Base-by-base conservation (phyloP, 768 basidiomycete genomes). In the Amanita exitialis region DNA sequence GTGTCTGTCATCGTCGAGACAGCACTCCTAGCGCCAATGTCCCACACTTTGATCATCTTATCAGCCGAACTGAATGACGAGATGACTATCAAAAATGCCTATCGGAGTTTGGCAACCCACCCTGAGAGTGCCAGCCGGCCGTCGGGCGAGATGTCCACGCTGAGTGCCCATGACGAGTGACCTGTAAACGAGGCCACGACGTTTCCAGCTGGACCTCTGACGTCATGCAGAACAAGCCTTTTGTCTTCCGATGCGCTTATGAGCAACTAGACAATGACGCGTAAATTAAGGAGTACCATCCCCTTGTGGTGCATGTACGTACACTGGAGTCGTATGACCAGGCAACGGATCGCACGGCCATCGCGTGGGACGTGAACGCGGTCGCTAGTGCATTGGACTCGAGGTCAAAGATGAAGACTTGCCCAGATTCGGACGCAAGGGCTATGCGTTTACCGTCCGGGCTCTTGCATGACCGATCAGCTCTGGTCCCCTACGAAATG, bases 231-330 rank as follows among this genome's bases (percentile, higher is more conserved):
- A 48, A 91, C 83, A 53, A 97, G 82, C 15, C 89, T 80, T 64
- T 90, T 91, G 67, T 95, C 93, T 63, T 97, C 93, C 3, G 91
- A 94, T 2, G 86, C 93, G 38, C 90, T 92, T 47, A 93, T 71
- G 3, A 97, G 74, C 47, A 90, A 75, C 92, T 96, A 41, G 45
- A 42, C 51, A 7, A 28, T 23, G 16, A 27, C 20, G 7, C 32
- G 10, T 20, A 30, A 35, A 37, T 30, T 20, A 25, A 23, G 3
- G 27, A 34, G 23, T 5, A 4, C 13, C 16, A 21, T 36, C 20
- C 9, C 6, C 18, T 30, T 52, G 34, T 15, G 3, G 13, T 30
- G 13, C 30, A 35, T 50, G 49, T 34, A 71, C 80, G 54, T 61
- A 94, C 92, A 64, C 81, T 88, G 1, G 86, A 86, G 63, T 96